Conservation (phyloP, 2,329 filamentous ascomycete species). For the Pseudofabraea citricarpa region DNA sequence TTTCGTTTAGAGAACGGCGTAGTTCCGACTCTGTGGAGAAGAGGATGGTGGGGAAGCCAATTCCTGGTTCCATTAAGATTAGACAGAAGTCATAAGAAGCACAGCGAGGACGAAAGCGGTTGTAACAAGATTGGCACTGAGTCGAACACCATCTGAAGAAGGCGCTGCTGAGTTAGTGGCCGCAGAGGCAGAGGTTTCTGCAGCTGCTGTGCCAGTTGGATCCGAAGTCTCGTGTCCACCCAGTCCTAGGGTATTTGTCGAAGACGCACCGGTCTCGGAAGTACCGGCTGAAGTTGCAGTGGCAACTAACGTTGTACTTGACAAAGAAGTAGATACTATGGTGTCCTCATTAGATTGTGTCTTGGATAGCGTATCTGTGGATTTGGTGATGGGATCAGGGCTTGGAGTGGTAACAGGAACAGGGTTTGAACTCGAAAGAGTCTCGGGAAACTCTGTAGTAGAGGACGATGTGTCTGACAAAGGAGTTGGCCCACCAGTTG, state of each 20-base stretch:
- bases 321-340: conserved; percentile 26
- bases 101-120: conserved; percentile 1
- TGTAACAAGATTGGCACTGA: conserved; percentile 3
- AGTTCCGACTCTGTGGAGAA: no score
- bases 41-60: no score
- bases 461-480: conserved; percentile 1
- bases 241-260: conserved; percentile 30
- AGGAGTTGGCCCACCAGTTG: conserved; percentile 16
- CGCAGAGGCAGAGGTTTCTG: not conserved
- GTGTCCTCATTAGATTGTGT: conserved; percentile 21
- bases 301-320: conserved; percentile 11
- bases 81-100: not conserved
- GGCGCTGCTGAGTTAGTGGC: conserved; percentile 5
- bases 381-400: not conserved
- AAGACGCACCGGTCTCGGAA: not conserved
- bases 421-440: conserved; percentile 1
- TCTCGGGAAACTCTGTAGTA: not conserved
- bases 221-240: conserved; percentile 32
- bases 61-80: no score
- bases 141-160: not conserved
- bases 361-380: conserved; percentile 1
- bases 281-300: conserved; percentile 18
- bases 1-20: no score
- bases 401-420: not conserved
- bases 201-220: conserved; percentile 14